Base-by-base conservation (phyloP, 108 stramenopile genomes). In the Cyclostephanos invisitatus region DNA sequence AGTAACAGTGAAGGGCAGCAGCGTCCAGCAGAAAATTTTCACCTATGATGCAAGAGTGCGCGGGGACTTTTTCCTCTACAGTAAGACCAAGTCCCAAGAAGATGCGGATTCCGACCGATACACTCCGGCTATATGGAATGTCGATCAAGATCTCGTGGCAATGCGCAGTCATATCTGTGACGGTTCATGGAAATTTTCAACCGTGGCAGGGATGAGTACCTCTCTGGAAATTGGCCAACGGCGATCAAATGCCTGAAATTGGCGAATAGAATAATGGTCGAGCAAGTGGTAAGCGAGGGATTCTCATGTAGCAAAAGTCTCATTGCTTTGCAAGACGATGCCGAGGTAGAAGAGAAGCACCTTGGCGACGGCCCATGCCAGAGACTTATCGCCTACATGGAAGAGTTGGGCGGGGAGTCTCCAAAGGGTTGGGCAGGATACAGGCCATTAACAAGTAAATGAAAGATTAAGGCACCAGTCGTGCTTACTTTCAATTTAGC, bases 1-100 rank as follows among this genome's bases (percentile, higher is more conserved):
- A 27, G 94, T 98, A 0, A 90, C 87, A 35, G 94, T 97, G 22
- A 98, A 98, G 82, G 98, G 98, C 11, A 89, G 88, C 68, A 87
- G 83, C 32, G 66, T 87, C n/a, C 84, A 85, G 47, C 91, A 91
- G 61, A 87, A 90, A 38, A 93, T 97, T 38, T 94, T 84, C 70
- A 95, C 96, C 8, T 98, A 87, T 60, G 96, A 96, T 67, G 86
- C 87, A n/a, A 82, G 90, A 20, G 77, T 83, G n/a, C 70, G 82
- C 37, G 85, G 81, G 20, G 91, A 98, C 74, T 91, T 94, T 69
- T 94, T 94, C 63, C 67, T 93, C 18, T 80, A 83, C 70, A 82
- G 84, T 27, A 77, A 86, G 55, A 60, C 84, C 12, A 82, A 83
- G 18, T 84, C 81, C 28, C 92, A 92, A 69, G 79, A 89, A 1